Evolutionary conservation across 768 basidiomycete species (phyloP), one percentile per base, ranked within the genome.

Genomic region (Amanita inopinata): DNA sequence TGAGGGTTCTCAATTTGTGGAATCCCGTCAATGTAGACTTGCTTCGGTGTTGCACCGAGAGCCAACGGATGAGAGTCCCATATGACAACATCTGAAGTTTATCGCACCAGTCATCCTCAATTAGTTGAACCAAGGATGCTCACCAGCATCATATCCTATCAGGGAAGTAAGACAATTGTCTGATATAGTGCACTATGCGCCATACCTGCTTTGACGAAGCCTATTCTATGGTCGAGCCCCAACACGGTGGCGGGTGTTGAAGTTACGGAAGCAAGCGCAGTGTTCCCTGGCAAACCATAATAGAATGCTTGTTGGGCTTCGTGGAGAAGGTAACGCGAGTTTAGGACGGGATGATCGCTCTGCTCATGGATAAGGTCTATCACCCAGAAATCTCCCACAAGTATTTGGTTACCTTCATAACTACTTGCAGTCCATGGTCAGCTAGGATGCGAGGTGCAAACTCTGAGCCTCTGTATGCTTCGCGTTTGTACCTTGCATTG

Each of bases 1-100:
- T 66, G 54, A 0, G 78, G 73, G 8, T 60, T 52, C 33, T 63
- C 53, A 2, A 83, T 51, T 52, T 93, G 89, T 0, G 82, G 55
- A 45, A 91, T 81, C 2, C 89, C 90, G 50, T 93, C 89, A 46
- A 91, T 86, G 61, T 72, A 88, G 6, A 87, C 84, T 63, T 90
- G 86, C 38, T 70, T 67, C 3, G 87, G 87, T 0, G 85, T 79
- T 15, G 86, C 84, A 15, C 84, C 84, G 8, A 91, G 65, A 1
- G 76, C 65, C 11, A 92, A 68, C 1, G 88, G 88, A 58, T 88
- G 85, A 27, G 73, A 76, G 51, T 83, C 81, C 80, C 81, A 83
- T 2, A 87, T 53, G 10, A 88, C 79, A 38, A 87, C 33, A 56
- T 89, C 82, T 65, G 28, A 20, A 38, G 3, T 30, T 12, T 18